Percentiles rank a stretch among this genome's conserved stretches.
These are phyloP conservation scores for Parsonsia alboflavescens DNA, from an alignment of 257 asterid species.

Conservation along the genomic window DNA sequence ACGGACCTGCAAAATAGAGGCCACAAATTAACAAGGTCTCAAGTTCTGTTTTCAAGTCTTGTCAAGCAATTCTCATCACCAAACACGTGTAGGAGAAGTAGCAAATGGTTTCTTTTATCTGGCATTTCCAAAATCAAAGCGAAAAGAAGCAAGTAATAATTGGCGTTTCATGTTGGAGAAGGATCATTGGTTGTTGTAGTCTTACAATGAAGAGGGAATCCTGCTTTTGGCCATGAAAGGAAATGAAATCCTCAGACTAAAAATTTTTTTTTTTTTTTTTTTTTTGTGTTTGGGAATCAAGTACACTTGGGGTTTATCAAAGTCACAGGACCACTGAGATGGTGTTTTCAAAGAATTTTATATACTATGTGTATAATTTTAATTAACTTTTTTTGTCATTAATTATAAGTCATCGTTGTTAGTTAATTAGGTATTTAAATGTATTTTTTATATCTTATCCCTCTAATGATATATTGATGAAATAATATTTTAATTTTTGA, in stretches of 20 bases:
- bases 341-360: too few species aligned
- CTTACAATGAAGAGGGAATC: slow-evolving; percentile 8
- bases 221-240: slow-evolving; percentile 5
- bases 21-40: not conserved
- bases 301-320: not conserved
- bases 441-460: too few species aligned
- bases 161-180: not conserved
- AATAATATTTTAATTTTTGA: too few species aligned
- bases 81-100: not conserved
- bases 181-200: slow-evolving; percentile 1
- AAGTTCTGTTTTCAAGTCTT: not conserved
- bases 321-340: not conserved
- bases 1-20: not conserved
- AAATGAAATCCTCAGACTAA: slow-evolving; percentile 1
- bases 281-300: too few species aligned
- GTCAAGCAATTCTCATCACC: not conserved
- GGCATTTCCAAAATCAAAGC: not conserved
- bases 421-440: too few species aligned
- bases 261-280: not conserved
- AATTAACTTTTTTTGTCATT: too few species aligned
- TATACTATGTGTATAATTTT: too few species aligned
- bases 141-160: not conserved
- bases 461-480: too few species aligned
- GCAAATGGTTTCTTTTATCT: not conserved
- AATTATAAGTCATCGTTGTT: too few species aligned